Evolutionary conservation across 257 asterid species (phyloP), one percentile per base, ranked within the genome.

Genomic region (Petunia secreta): DNA sequence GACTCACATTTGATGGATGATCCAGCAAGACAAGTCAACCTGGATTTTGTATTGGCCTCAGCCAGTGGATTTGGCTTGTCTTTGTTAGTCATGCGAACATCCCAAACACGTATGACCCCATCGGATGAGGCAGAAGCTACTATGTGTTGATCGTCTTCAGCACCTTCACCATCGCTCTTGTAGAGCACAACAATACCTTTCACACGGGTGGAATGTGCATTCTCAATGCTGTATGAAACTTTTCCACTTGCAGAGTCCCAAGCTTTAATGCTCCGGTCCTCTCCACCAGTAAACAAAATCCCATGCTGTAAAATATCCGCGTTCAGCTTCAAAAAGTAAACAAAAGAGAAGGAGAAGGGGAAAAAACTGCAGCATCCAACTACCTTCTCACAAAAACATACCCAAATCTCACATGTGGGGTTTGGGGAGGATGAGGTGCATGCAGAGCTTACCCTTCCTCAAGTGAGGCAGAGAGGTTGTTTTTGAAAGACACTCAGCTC

Each of bases 11-110:
- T 87, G 80, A 87, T 73, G 4, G 97, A 89, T 37, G 99, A 95
- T 78, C 99, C 99, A 64, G 98, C 96, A 74, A 95, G 98, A 87
- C 99, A 95, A 75, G 99, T 95, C 39, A 95, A 87, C 87, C 99
- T 89, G 83, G 99, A 95, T 85, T 84, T 93, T 59, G 98, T 95
- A 81, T 93, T 86, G 80, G 87, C 87, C 87, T 92, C 97, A 36
- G 91, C 81, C 62, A 93, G 46, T 34, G 97, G 99, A 63, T 41
- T 87, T 38, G 94, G 77, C 85, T 85, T 85, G 68, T 84, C 91
- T 55, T 83, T 84, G 55, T 36, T 74, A 62, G 85, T 86, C 94
- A 87, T 90, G 15, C 99, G 92, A 88, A 88, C 83, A 85, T 95
- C 99, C 99, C 99, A 95, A 82, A 92, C 87, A 4, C 99, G 94